These are phyloP conservation scores for Backusella macrospora DNA, from an alignment of 192 early-diverging fungal genomes.

Conservation along the genomic window DNA sequence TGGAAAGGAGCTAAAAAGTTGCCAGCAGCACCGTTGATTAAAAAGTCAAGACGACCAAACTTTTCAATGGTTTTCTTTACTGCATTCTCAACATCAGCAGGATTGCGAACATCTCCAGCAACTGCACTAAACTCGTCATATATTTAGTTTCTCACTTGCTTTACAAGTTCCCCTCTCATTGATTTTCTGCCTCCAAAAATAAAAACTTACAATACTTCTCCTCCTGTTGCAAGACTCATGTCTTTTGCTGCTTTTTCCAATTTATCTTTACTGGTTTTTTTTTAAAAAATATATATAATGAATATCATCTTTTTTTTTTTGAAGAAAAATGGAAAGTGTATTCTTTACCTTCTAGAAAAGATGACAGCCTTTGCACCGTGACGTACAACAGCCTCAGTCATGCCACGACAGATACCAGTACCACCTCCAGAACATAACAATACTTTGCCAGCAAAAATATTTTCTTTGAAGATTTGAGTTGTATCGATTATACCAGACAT, in stretches of 20 bases:
- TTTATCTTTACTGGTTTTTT: conserved; percentile 48
- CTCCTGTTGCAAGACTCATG: conserved; percentile 59
- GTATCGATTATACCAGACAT: conserved; percentile 30
- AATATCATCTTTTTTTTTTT: not conserved
- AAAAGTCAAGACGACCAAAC: conserved; percentile 66
- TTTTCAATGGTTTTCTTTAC: conserved; percentile 60
- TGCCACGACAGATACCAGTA: conserved; percentile 69
- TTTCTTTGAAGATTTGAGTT: conserved; percentile 38
- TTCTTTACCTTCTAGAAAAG: conserved; percentile 56
- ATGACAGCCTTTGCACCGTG: conserved; percentile 67
- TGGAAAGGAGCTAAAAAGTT: conserved; percentile 75
- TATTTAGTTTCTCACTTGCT: not conserved
- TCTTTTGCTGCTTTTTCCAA: conserved; percentile 68
- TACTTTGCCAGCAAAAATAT: conserved; percentile 41
- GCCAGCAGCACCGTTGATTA: conserved; percentile 67
- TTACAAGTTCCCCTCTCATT: not conserved
- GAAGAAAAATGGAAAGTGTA: too few relatives aligned
- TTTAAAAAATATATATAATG: too few relatives aligned
- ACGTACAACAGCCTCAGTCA: conserved; percentile 65
- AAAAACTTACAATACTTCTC: conserved; percentile 45
- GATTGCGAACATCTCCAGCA: conserved; percentile 68
- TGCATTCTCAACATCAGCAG: conserved; percentile 58
- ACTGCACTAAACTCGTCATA: conserved; percentile 34
- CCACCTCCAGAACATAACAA: conserved; percentile 56
- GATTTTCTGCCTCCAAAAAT: not conserved